Conservation (phyloP, 1,139 yeast genomes). For the Geotrichum australiense region DNA sequence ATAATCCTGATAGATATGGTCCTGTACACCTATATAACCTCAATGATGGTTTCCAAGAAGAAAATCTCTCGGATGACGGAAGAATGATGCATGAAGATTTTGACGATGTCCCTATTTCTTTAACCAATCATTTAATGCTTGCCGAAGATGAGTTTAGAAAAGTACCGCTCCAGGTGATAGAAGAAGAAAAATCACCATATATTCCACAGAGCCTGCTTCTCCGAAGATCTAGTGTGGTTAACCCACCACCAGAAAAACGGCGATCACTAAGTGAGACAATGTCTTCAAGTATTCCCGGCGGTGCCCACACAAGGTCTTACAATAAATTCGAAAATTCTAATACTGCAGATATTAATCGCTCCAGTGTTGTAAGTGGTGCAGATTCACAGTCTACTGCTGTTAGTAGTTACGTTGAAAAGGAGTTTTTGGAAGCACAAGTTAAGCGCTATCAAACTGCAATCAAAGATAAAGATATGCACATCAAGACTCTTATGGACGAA, state of each 20-base stretch:
- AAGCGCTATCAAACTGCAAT: constrained; percentile 18
- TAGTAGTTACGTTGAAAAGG: neutral
- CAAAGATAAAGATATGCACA: constrained; percentile 29
- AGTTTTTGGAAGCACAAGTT: constrained; percentile 4
- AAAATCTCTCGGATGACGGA: neutral
- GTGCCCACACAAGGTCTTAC: constrained; percentile 12
- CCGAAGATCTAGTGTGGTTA: constrained; percentile 5
- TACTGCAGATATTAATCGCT: neutral
- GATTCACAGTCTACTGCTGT: constrained; percentile 3
- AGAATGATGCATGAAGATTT: neutral
- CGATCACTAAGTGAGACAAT: constrained; percentile 17
- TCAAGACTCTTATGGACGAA: constrained; percentile 27
- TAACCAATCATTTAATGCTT: neutral
- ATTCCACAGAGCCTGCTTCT: constrained; percentile 15
- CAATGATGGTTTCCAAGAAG: neutral
- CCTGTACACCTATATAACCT: constrained; percentile 13
- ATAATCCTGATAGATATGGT: constrained; percentile 19
- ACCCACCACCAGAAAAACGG: constrained; percentile 12
- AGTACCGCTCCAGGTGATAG: constrained; percentile 14
- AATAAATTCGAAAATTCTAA: constrained; percentile 6
- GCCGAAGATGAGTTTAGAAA: constrained; percentile 3
- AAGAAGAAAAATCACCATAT: constrained; percentile 17
- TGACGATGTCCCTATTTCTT: neutral
- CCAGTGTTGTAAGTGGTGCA: neutral
- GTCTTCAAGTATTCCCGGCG: constrained; percentile 16